Conservation (phyloP, 768 basidiomycete species). For the Porpolomopsis calyptriformis region DNA sequence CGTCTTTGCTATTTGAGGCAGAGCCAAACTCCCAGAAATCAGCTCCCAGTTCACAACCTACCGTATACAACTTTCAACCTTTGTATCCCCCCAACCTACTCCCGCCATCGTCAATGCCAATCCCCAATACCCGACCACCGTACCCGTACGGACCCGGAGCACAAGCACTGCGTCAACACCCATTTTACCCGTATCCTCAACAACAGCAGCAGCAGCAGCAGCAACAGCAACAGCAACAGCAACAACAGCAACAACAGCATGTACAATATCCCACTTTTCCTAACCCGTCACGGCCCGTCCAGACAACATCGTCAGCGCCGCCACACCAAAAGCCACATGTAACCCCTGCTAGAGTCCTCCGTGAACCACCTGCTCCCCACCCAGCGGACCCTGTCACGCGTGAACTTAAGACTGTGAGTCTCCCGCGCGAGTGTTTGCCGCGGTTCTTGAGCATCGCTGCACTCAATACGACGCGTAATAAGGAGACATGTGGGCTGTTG, state of each 20-base stretch:
- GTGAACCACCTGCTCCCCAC: slow-evolving; percentile 8
- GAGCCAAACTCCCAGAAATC: slow-evolving; percentile 8
- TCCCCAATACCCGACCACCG: slow-evolving; percentile 13
- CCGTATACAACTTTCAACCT: background rate
- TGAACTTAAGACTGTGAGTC: slow-evolving; percentile 50
- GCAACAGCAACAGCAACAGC: slow-evolving; percentile 13
- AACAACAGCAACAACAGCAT: slow-evolving; percentile 15
- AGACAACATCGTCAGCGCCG: slow-evolving; percentile 1
- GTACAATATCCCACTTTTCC: slow-evolving; percentile 16
- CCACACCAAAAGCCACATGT: slow-evolving; percentile 10
- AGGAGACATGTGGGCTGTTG: slow-evolving; percentile 81
- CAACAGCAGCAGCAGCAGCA: slow-evolving; percentile 13
- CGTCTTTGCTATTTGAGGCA: slow-evolving; percentile 36
- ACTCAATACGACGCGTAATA: slow-evolving; percentile 65
- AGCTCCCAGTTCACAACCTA: slow-evolving; percentile 12
- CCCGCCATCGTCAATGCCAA: slow-evolving; percentile 24
- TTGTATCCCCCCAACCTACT: slow-evolving; percentile 26
- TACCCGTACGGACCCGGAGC: slow-evolving; percentile 9
- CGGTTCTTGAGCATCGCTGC: slow-evolving; percentile 70
- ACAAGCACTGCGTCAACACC: slow-evolving; percentile 12
- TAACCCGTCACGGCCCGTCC: slow-evolving; percentile 13
- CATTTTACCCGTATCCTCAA: slow-evolving; percentile 16
- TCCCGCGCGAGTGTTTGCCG: slow-evolving; percentile 65
- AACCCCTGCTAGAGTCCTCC: slow-evolving; percentile 6
- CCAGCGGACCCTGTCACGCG: slow-evolving; percentile 17